Evolutionary conservation across 2,329 filamentous ascomycete species (phyloP).

Genomic region (Phialocephala sp.): DNA sequence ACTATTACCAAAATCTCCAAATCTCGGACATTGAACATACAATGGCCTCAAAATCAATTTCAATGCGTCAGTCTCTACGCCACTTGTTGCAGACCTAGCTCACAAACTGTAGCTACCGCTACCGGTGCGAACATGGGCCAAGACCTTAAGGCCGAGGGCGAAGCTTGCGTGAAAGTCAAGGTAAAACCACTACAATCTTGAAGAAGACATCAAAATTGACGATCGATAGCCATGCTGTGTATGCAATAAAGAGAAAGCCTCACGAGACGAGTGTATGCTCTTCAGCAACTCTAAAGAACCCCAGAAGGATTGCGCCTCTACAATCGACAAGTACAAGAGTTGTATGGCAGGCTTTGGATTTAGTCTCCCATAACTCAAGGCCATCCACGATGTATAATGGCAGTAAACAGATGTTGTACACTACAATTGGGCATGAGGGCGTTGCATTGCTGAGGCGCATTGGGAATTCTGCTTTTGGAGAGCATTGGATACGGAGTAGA

Average conservation of each 20-base stretch:
- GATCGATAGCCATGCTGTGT: conserved; percentile 85
- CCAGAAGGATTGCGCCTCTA: conserved; percentile 78
- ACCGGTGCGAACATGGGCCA: conserved; percentile 37
- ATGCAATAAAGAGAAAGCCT: conserved; percentile 92
- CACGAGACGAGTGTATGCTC: conserved; percentile 98
- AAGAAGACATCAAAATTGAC: background rate
- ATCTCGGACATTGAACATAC: conserved; percentile 28
- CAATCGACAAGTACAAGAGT: conserved; percentile 83
- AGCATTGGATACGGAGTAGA: conserved; percentile 22
- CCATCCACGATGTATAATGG: background rate
- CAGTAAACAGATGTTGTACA: conserved; percentile 13
- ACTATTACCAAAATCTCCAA: conserved; percentile 32
- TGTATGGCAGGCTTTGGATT: conserved; percentile 97
- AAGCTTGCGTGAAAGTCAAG: conserved; percentile 37
- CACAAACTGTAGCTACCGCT: conserved; percentile 36
- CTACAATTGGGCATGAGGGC: conserved; percentile 24
- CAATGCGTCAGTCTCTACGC: conserved; percentile 37
- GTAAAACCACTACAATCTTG: conserved; percentile 25
- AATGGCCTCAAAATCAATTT: conserved; percentile 39
- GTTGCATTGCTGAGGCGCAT: conserved; percentile 39
- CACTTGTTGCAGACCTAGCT: conserved; percentile 8
- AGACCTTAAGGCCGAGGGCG: conserved; percentile 36
- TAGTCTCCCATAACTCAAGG: conserved; percentile 52
- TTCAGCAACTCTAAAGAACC: conserved; percentile 88
- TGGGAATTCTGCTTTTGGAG: conserved; percentile 16